Base-by-base conservation (phyloP, 23 red algal species). In the Cyanidioschyzon merolae region DNA sequence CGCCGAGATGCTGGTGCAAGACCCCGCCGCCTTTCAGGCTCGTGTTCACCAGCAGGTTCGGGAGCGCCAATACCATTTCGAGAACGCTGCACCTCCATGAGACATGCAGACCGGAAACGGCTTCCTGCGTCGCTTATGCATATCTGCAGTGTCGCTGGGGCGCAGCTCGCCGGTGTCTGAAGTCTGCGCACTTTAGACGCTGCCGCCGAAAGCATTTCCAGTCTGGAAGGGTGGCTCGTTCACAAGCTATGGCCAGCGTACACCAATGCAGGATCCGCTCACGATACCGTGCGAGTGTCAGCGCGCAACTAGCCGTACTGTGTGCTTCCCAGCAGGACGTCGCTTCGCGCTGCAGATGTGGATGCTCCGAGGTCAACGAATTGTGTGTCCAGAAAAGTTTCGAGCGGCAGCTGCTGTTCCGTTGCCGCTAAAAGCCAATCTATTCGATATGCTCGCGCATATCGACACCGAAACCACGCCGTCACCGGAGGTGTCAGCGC, bases 1-100 rank as follows among this genome's bases (percentile, higher is more conserved):
- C 1, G 91, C 91, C 25, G 75, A 86, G 27, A 57, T 89, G 45
- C 80, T 89, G 75, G 83, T 84, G 68, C 63, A 74, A 75, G 74
- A 87, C 67, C 68, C 39, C 31, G 68, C 36, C 12, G 86, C 76
- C 26, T 95, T 89, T 79, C 75, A 71, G 59, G 63, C 63, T 7
- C 63, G 63, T 25, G 29, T 71, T 25, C 21, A 7, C n/a, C 63
- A 71, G 63, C 32, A 35, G 29, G 32, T 71, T 3, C 63, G 63
- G 29, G 45, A 54, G 45, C 45, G 45, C 45, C 21, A n/a, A n/a
- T n/a, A n/a, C n/a, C n/a, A n/a, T n/a, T n/a, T n/a, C n/a, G n/a
- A n/a, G n/a, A n/a, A n/a, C 45, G 7, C 45, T 21, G 45, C 21
- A 54, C 12, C 45, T 7, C 7, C 12, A 54, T 21, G 45, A 54